Conservation (phyloP, 768 basidiomycete species). For the Xanthoconium stramineum region DNA sequence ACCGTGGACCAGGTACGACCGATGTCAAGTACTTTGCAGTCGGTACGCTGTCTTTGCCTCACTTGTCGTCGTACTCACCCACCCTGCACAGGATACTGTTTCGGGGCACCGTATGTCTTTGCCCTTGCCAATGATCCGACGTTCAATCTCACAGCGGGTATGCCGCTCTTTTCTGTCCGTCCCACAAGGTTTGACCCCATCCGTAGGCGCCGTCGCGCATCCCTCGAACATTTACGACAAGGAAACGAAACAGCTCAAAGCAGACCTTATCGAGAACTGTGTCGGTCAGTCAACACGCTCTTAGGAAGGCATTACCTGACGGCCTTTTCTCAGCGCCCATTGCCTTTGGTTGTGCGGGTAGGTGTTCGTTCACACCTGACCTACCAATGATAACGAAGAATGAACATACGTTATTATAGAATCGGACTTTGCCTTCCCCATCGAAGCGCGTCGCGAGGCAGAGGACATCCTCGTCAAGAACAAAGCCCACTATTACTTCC, state of each 20-base stretch:
- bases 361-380: background rate
- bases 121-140: conserved; percentile 42
- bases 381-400: background rate
- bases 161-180: background rate
- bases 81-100: conserved; percentile 47
- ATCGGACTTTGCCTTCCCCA: conserved; percentile 52
- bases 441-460: conserved; percentile 48
- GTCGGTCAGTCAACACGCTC: conserved; percentile 37
- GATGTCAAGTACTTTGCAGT: conserved; percentile 43
- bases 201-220: conserved; percentile 53
- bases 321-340: conserved; percentile 43
- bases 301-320: background rate
- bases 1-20: conserved; percentile 9
- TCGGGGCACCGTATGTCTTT: conserved; percentile 52
- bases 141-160: conserved; percentile 44
- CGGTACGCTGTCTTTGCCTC: conserved; percentile 28
- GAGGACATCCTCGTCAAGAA: conserved; percentile 53
- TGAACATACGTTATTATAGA: conserved; percentile 32
- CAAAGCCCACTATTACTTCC: conserved; percentile 54
- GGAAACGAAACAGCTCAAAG: conserved; percentile 34
- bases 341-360: conserved; percentile 55
- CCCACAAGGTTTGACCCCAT: background rate
- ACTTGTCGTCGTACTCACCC: background rate
- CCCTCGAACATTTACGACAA: conserved; percentile 34
- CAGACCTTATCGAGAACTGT: conserved; percentile 45